phyloP scores from a whole-genome alignment of 352 stramenopile genomes.

The Pythium utonaiense region DNA sequence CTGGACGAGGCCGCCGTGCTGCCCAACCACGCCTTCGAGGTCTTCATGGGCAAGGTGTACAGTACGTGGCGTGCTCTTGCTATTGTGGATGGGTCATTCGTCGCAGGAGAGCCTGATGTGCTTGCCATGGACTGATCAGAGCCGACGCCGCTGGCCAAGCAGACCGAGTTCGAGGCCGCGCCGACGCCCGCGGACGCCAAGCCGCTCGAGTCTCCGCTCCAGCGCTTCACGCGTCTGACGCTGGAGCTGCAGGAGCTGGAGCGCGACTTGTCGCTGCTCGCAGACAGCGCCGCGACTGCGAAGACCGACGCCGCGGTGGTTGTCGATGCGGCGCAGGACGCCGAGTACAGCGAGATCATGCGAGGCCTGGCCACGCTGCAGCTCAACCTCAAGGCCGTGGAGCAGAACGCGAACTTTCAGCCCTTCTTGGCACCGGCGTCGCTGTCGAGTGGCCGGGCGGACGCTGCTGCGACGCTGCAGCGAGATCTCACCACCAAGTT shows the following conservation, averaged over 20 bases:
- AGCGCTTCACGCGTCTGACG: constrained; percentile 63
- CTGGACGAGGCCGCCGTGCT: constrained; percentile 53
- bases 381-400: constrained; percentile 55
- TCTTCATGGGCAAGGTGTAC: constrained; percentile 84
- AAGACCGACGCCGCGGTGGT: constrained; percentile 31
- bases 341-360: constrained; percentile 64
- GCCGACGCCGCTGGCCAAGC: constrained; percentile 31
- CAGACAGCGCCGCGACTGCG: constrained; percentile 39
- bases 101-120: too few relatives aligned
- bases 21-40: constrained; percentile 60
- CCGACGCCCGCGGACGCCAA: not conserved
- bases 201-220: constrained; percentile 59
- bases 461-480: constrained; percentile 52
- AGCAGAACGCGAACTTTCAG: constrained; percentile 51
- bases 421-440: constrained; percentile 38
- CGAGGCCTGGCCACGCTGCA: constrained; percentile 55
- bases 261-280: constrained; percentile 52
- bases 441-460: constrained; percentile 21
- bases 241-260: constrained; percentile 74
- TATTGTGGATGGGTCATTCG: too few relatives aligned
- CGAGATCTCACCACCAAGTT: constrained; percentile 69
- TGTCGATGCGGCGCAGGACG: constrained; percentile 62
- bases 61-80: too few relatives aligned
- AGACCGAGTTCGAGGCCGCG: constrained; percentile 50
- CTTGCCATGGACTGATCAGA: constrained; percentile 37